Conservation (phyloP, 176 grass and related monocot species). For the Alloteropsis semialata region DNA sequence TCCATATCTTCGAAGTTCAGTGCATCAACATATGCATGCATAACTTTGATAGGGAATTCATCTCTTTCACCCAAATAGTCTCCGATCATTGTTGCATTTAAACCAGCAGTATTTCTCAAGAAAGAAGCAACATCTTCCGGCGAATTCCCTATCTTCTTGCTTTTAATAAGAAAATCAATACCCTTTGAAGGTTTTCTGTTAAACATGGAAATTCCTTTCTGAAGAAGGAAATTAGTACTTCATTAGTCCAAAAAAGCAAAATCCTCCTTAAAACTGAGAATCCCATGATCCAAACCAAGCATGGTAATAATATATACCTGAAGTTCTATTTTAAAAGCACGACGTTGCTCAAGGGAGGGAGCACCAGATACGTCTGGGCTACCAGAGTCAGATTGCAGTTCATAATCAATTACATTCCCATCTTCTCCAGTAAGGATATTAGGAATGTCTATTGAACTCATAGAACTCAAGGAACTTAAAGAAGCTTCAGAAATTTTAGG, state of each 20-base stretch:
- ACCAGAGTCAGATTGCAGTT: conserved; percentile 50
- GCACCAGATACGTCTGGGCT: conserved; percentile 70
- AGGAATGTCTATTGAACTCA: conserved; percentile 64
- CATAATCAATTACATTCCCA: conserved; percentile 73
- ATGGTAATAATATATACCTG: conserved; percentile 60
- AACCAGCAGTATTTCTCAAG: conserved; percentile 75
- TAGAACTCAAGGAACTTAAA: conserved; percentile 56
- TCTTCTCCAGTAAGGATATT: conserved; percentile 76
- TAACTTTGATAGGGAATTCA: conserved; percentile 95
- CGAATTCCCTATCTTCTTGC: conserved; percentile 72
- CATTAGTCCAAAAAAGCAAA: conserved; percentile 23
- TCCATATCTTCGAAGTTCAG: conserved; percentile 88
- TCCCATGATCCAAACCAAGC: not conserved
- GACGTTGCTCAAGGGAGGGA: conserved; percentile 76
- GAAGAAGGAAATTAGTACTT: conserved; percentile 40
- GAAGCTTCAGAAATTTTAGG: conserved; percentile 60
- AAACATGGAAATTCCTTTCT: conserved; percentile 97
- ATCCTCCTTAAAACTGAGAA: not conserved
- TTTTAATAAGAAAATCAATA: conserved; percentile 87
- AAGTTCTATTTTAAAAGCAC: conserved; percentile 89
- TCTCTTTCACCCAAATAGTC: conserved; percentile 98
- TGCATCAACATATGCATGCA: conserved; percentile 99
- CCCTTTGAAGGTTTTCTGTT: conserved; percentile 97
- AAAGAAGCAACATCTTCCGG: conserved; percentile 86
- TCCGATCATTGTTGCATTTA: conserved; percentile 91